phyloP scores from a whole-genome alignment of 2,329 filamentous ascomycete species.

The Aspergillus fumigatiaffinis region DNA sequence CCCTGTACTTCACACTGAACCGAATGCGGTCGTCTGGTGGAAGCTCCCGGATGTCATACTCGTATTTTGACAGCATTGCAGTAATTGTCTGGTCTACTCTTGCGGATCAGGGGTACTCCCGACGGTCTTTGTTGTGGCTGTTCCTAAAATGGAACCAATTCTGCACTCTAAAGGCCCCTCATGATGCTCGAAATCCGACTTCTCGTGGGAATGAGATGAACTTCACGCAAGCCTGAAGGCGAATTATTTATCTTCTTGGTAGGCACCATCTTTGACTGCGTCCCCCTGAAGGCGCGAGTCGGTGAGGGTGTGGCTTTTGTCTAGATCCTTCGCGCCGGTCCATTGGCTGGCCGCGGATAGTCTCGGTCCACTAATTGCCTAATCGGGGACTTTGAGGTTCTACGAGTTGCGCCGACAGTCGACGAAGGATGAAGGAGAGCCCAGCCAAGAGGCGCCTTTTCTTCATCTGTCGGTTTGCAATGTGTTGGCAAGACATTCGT shows the following conservation, averaged over 20 bases:
- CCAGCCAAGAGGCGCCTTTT: not conserved
- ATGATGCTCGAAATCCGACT: not conserved
- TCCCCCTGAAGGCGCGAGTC: not conserved
- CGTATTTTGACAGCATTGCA: conserved; percentile 7
- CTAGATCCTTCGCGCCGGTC: not conserved
- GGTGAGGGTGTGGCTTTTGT: not conserved
- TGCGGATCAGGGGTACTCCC: not conserved
- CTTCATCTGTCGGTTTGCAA: too few species aligned
- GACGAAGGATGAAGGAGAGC: not conserved
- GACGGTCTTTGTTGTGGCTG: not conserved
- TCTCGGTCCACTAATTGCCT: not conserved
- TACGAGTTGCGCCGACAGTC: not conserved
- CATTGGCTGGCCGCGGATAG: not conserved
- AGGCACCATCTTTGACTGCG: too few species aligned
- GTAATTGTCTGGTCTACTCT: not conserved
- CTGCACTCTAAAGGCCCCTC: not conserved
- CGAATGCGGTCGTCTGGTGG: conserved; percentile 13
- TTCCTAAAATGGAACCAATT: not conserved
- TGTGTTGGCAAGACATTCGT: too few species aligned
- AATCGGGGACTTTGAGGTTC: not conserved
- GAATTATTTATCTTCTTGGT: not conserved
- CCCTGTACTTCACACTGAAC: conserved; percentile 14
- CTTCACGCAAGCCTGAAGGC: not conserved
- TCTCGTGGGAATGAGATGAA: not conserved
- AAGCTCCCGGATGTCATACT: conserved; percentile 19